Evolutionary conservation across 2,329 filamentous ascomycete species (phyloP).

Genomic region (Fusarium annulatum): DNA sequence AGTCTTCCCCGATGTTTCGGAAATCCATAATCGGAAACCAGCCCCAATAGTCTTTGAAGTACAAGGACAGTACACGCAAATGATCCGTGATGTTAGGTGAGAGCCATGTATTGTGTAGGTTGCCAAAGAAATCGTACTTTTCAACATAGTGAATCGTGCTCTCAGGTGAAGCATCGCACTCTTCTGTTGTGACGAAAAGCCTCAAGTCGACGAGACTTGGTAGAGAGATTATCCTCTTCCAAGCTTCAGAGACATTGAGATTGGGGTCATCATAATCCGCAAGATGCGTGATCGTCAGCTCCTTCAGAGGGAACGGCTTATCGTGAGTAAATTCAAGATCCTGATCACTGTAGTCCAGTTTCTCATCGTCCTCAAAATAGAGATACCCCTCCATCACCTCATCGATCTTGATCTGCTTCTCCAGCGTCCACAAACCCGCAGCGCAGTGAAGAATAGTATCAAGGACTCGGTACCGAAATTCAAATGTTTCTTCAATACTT

Average conservation of each 20-base stretch:
- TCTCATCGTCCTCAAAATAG: rapidly evolving
- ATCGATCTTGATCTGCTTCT: slow-evolving; percentile 17
- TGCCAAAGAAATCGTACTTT: slow-evolving; percentile 35
- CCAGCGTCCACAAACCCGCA: slow-evolving; percentile 20
- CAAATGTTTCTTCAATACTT: slow-evolving; percentile 3
- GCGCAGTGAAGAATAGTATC: slow-evolving; percentile 32
- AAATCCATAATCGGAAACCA: slow-evolving; percentile 55
- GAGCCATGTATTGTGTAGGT: slow-evolving; percentile 41
- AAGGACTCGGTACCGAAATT: slow-evolving; percentile 20
- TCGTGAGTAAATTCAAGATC: neutral
- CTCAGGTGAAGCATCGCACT: neutral
- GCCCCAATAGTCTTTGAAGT: slow-evolving; percentile 52
- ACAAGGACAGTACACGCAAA: slow-evolving; percentile 54
- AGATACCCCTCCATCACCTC: neutral
- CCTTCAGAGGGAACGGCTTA: neutral
- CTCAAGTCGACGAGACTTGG: slow-evolving; percentile 9
- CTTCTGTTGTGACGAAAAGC: slow-evolving; percentile 1
- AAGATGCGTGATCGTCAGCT: slow-evolving; percentile 25
- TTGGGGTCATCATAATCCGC: slow-evolving; percentile 7
- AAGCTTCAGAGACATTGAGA: neutral
- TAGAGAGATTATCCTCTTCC: neutral
- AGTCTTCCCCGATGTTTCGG: neutral
- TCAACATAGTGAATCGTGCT: neutral
- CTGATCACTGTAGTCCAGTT: neutral
- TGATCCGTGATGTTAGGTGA: slow-evolving; percentile 18